These are phyloP conservation scores for Vitis hybrid DNA, from an alignment of 177 flowering plant species.

Conservation along the genomic window DNA sequence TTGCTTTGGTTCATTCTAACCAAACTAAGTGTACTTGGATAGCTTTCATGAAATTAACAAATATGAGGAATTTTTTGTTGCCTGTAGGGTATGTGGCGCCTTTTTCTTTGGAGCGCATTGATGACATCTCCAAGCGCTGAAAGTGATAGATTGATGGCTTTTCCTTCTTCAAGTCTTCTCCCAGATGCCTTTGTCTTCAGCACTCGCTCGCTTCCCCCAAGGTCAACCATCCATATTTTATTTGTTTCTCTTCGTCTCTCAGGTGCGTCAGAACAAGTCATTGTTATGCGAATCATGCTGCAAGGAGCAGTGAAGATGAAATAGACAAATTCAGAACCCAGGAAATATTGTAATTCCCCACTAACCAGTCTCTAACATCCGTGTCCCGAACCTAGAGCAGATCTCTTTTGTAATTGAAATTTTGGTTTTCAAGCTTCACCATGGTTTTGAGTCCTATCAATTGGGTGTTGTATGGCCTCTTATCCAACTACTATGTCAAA, in stretches of 20 bases:
- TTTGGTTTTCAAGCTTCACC: not conserved
- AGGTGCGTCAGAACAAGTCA: slow-evolving; percentile 41
- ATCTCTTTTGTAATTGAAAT: not conserved
- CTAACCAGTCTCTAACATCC: slow-evolving; percentile 1
- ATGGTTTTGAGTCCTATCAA: not conserved
- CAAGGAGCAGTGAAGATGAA: slow-evolving; percentile 9
- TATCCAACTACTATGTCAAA: not conserved
- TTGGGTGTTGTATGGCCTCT: not conserved
- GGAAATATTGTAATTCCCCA: not conserved
- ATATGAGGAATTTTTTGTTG: slow-evolving; percentile 16
- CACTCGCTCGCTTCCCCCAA: slow-evolving; percentile 78
- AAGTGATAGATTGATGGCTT: slow-evolving; percentile 69
- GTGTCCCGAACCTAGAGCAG: not conserved
- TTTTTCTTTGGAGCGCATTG: slow-evolving; percentile 55
- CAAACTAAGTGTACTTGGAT: not conserved
- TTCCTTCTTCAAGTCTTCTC: slow-evolving; percentile 67
- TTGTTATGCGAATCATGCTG: slow-evolving; percentile 60
- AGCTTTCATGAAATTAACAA: not conserved
- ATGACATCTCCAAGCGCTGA: slow-evolving; percentile 81
- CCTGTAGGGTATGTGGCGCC: slow-evolving; percentile 64
- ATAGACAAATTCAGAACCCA: slow-evolving; percentile 4
- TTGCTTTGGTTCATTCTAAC: too few relatives aligned
- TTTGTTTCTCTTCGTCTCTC: slow-evolving; percentile 51
- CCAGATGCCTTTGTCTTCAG: slow-evolving; percentile 63
- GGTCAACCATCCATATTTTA: slow-evolving; percentile 72